A percentile compares a stretch with the other conserved stretches of the same genome.
phyloP scores from a whole-genome alignment of 2,329 filamentous ascomycete species.

The Beauveria medogensis region DNA sequence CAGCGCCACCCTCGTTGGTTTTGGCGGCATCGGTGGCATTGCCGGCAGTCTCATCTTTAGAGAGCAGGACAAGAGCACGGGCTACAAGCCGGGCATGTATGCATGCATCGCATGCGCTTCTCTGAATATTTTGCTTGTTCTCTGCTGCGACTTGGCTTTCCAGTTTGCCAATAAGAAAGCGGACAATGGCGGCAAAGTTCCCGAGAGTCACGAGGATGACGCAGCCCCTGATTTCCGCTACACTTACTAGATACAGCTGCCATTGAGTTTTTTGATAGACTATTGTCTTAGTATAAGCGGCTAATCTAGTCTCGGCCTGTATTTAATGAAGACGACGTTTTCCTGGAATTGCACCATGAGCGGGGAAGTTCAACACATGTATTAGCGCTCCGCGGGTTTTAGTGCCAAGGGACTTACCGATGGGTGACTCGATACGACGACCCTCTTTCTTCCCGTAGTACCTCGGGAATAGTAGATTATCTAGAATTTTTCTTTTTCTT shows the following conservation, averaged over 20 bases:
- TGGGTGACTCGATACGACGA: no score
- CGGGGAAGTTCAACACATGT: no score
- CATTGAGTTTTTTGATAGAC: neutral
- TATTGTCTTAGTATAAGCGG: neutral
- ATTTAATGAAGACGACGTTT: no score
- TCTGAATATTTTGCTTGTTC: constrained; percentile 38
- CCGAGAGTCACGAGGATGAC: constrained; percentile 36
- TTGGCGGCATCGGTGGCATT: constrained; percentile 73
- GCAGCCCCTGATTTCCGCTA: constrained; percentile 10
- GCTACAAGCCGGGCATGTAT: constrained; percentile 47
- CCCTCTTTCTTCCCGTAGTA: no score
- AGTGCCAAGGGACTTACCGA: no score
- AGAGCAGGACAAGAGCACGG: constrained; percentile 40
- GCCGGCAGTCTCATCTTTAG: constrained; percentile 66
- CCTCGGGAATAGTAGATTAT: no score
- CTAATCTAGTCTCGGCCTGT: no score
- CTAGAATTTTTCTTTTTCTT: no score
- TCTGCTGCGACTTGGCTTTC: constrained; percentile 32
- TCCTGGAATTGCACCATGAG: no score
- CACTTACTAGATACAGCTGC: neutral
- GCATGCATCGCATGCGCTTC: constrained; percentile 44
- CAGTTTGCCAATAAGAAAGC: constrained; percentile 39
- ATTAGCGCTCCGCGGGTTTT: no score
- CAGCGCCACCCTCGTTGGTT: constrained; percentile 66
- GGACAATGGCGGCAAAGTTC: constrained; percentile 42